Evolutionary conservation across 164 flowering plant genomes (phyloP), one percentile per base, ranked within the genome.

Genomic region (Umbilicus rupestris): DNA sequence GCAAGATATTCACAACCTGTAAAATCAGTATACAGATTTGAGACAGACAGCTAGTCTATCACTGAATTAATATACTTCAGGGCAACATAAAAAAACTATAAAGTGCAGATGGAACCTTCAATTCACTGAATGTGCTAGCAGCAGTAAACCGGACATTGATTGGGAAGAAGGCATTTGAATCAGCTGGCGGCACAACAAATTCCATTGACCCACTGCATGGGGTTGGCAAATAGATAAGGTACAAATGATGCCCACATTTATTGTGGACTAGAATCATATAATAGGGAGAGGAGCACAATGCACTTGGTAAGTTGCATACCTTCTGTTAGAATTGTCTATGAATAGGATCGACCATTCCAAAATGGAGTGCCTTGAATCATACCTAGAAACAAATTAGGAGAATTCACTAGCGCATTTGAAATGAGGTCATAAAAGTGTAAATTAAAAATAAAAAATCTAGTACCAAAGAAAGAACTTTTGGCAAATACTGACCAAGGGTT

Each of bases 321-420:
- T 95, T 82, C 97, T 87, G 72, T 92, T 95, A 16, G 97, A 85
- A 75, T 80, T 79, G 72, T 95, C 97, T 59, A 95, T 85, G 39
- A 90, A 90, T 72, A 92, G 83, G 67, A 95, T 80, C 63, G 97
- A 92, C 97, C 99, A 95, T 73, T 92, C 97, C 77, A 95, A 70
- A 39, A 80, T 67, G 39, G 97, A 88, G 70, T 73, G 83, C 69
- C 97, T 82, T 10, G 92, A 68, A 71, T 95, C 99, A 75, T 83
- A 88, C 82, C 99, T 95, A 82, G 73, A n/a, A 78, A 68, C 19
- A 50, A 31, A 3, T 0, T 55, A n/a, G 19, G 19, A 7, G 11
- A 28, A 11, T 55, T 17, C 19, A 16, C 19, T 19, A 47, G 5
- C 6, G 52, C 22, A 19, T 16, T 47, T 4, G 24, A 47, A 47